Conservation (phyloP, 176 grass and related monocot genomes). For the Cenchrus purpureus region DNA sequence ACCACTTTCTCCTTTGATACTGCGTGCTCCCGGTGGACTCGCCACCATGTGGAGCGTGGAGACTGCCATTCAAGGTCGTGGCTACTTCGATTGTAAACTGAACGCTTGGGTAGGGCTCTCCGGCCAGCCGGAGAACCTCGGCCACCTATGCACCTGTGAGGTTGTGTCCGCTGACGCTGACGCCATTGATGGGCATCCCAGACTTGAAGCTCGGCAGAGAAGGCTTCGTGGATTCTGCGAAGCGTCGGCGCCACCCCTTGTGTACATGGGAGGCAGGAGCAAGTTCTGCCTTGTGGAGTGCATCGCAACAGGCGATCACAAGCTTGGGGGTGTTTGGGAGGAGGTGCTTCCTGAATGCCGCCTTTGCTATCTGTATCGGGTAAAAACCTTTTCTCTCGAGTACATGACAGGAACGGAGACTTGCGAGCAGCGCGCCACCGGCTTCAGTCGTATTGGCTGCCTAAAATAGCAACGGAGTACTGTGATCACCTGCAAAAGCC, state of each 20-base stretch:
- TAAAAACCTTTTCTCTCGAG: constrained; percentile 11
- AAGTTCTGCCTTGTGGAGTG: constrained; percentile 27
- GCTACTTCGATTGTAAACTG: too few species aligned
- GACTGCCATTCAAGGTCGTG: too few species aligned
- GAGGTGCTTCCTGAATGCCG: neutral
- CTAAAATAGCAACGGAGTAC: neutral
- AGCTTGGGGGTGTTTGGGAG: neutral
- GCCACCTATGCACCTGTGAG: neutral
- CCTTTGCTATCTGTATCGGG: neutral
- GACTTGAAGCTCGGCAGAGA: constrained; percentile 6
- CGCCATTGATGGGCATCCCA: neutral
- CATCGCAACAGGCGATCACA: neutral
- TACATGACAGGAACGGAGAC: constrained; percentile 13
- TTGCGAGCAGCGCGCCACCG: neutral
- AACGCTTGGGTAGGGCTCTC: too few species aligned
- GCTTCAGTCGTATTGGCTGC: constrained; percentile 4
- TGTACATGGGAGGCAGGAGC: neutral
- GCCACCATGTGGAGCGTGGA: too few species aligned
- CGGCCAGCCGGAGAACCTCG: too few species aligned
- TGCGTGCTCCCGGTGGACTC: too few species aligned
- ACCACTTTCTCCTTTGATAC: too few species aligned
- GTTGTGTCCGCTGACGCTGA: neutral
- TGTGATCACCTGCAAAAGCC: neutral
- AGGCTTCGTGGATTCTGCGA: neutral
- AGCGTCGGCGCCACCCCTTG: neutral